Conservation (phyloP, 306 rosid genomes). For the Trifolium fragiferum region DNA sequence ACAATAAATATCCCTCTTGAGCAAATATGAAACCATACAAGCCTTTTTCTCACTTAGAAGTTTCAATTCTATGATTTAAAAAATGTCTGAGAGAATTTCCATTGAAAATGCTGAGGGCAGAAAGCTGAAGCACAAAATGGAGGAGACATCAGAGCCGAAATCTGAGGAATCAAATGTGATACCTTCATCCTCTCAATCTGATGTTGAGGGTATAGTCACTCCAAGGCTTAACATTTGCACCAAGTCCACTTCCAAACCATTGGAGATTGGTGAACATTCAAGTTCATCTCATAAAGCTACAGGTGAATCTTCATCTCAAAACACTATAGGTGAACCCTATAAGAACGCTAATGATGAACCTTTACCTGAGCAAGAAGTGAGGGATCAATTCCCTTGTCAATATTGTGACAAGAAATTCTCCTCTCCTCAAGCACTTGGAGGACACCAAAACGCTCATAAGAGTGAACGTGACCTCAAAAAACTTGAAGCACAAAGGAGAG, state of each 20-base stretch:
- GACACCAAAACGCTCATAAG: constrained; percentile 81
- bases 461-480: constrained; percentile 51
- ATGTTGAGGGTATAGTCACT: not conserved
- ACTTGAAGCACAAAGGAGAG: not conserved
- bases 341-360: not conserved
- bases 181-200: not conserved
- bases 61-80: not conserved
- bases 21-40: not conserved
- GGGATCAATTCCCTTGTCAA: not conserved
- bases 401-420: constrained; percentile 40
- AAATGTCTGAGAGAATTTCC: not conserved
- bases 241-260: not conserved
- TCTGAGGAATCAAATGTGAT: not conserved
- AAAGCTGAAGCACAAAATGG: not conserved
- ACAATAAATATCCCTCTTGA: not conserved
- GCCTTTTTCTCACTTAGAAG: not conserved
- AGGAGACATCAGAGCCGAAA: too few species aligned
- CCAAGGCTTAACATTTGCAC: not conserved
- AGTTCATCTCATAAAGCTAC: not conserved
- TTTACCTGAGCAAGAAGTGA: not conserved
- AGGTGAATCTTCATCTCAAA: not conserved
- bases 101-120: not conserved
- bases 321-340: too few species aligned
- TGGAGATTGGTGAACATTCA: not conserved
- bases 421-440: constrained; percentile 71